Evolutionary conservation across 805 yeast genomes (phyloP).

Genomic region (Tetrapisispora namnaoensis): DNA sequence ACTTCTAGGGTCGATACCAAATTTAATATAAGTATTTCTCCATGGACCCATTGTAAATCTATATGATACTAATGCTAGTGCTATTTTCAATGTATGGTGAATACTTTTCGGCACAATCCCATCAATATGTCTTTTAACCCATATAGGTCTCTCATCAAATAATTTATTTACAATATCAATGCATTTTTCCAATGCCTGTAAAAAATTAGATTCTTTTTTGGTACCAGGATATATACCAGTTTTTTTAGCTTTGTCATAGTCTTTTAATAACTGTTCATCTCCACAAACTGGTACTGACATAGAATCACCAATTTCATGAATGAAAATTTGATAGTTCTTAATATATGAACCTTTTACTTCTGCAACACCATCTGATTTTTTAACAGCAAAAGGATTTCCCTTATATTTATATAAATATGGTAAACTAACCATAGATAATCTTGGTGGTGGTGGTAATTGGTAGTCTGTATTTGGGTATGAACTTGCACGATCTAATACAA

Average conservation of each 20-base stretch:
- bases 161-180: conserved; percentile 29
- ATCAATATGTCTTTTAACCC: conserved; percentile 70
- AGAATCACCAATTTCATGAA: conserved; percentile 38
- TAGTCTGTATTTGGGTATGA: conserved; percentile 20
- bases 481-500: conserved; percentile 17
- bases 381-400: conserved; percentile 52
- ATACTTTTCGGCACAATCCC: conserved; percentile 40
- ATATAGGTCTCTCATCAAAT: conserved; percentile 67
- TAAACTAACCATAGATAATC: conserved; percentile 63
- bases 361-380: conserved; percentile 45
- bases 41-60: conserved; percentile 87
- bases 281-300: conserved; percentile 40
- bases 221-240: conserved; percentile 28
- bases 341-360: conserved; percentile 36
- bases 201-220: conserved; percentile 26
- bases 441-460: conserved; percentile 72
- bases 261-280: conserved; percentile 39
- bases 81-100: conserved; percentile 47
- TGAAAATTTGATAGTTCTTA: conserved; percentile 35
- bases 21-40: conserved; percentile 74
- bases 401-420: conserved; percentile 74
- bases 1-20: conserved; percentile 67
- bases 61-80: conserved; percentile 77
- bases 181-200: conserved; percentile 23
- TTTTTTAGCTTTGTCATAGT: conserved; percentile 32